Evolutionary conservation across 768 basidiomycete genomes (phyloP).

Genomic region (Artomyces pyxidatus): DNA sequence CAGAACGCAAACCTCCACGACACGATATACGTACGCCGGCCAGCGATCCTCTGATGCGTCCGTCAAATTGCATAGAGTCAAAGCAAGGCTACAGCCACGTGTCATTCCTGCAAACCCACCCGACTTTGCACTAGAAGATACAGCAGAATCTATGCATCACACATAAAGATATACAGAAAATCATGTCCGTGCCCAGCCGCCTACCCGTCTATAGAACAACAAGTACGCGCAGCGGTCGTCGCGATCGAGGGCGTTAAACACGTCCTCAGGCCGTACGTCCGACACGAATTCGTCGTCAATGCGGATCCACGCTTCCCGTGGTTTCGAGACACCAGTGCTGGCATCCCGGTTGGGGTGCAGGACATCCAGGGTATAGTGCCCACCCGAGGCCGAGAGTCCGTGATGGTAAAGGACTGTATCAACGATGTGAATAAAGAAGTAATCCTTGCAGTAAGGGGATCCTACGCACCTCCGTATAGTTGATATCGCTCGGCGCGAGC

Average conservation of each 20-base stretch:
- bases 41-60: no score
- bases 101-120: background rate
- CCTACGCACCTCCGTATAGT: conserved; percentile 67
- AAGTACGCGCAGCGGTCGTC: conserved; percentile 79
- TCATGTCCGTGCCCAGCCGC: conserved; percentile 20
- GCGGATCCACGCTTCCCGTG: conserved; percentile 76
- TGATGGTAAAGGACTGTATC: conserved; percentile 83
- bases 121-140: background rate
- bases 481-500: conserved; percentile 57
- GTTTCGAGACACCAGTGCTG: conserved; percentile 18
- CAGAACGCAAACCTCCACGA: no score
- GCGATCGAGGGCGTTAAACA: conserved; percentile 44
- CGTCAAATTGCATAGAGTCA: no score
- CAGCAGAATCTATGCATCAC: background rate
- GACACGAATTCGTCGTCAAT: conserved; percentile 90
- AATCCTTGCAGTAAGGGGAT: background rate
- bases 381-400: conserved; percentile 81
- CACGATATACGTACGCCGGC: no score
- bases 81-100: background rate
- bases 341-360: conserved; percentile 63
- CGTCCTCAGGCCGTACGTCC: conserved; percentile 64
- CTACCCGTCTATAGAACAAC: conserved; percentile 71
- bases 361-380: conserved; percentile 92
- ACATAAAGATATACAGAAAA: background rate
- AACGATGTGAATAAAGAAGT: background rate